Base-by-base conservation (phyloP, 2,329 filamentous ascomycete genomes). In the Eutypella sp. region DNA sequence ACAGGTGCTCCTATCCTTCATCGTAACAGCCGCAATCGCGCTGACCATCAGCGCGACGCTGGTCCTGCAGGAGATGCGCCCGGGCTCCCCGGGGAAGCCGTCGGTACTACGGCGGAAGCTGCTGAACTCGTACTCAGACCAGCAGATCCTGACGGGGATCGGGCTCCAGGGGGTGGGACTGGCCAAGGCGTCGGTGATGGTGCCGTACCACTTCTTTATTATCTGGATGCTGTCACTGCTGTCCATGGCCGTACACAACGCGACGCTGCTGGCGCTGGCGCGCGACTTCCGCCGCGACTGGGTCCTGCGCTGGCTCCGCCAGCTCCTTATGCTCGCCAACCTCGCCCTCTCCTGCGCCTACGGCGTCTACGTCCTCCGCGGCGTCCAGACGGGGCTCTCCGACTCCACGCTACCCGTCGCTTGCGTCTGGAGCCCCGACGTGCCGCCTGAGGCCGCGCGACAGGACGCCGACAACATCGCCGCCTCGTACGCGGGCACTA, bases 191-290 rank as follows among this genome's bases (percentile, higher is more conserved):
- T 65, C 73, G 39, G 68, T 69, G 5, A 74, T 86, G 60, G 73
- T 82, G 0, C 75, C 81, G 0, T 87, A 87, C 59, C 82, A 87
- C 64, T 85, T 86, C 67, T 85, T 85, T 67, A 74, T 85, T 45
- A 77, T 86, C 52, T 86, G 82, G 82, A 82, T 85, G 68, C 67
- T 86, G 2, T 80, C 79, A 0, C 64, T 84, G 11, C 69, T 86
- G 7, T 80, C 80, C 15, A 84, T 80, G 51, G 78, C 80, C 1
- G 84, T 82, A 3, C 82, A 86, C 61, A 81, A 84, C 47, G 73
- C 79, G 4, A 80, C 81, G 0, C 67, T 86, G 15, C 70, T 86
- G n/a, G 80, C 79, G 1, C 72, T 86, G 27, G 78, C 82, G 2
- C 76, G 78, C 57, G 81, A 85, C 57, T 84, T 84, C 66, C 79